Conservation (phyloP, 768 basidiomycete species). For the Tulasnella sp. region DNA sequence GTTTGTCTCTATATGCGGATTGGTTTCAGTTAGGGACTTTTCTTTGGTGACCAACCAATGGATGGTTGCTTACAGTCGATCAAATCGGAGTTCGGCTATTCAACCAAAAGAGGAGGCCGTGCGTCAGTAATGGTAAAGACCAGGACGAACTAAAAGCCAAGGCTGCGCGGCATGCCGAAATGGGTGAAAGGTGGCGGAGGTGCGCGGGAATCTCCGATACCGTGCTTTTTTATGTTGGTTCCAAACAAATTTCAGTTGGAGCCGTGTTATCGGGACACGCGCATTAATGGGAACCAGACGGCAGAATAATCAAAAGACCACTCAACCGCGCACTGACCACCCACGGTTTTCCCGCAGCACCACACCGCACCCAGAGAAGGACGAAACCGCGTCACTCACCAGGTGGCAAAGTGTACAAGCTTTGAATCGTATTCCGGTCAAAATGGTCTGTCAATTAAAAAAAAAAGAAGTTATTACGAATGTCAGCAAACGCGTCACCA, state of each 20-base stretch:
- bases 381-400: not conserved
- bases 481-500: not conserved
- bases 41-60: not conserved
- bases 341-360: not conserved
- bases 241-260: not conserved
- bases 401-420: not conserved
- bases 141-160: not conserved
- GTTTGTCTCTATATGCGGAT: slow-evolving; percentile 2
- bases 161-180: not conserved
- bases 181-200: not conserved
- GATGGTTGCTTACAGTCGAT: slow-evolving; percentile 1
- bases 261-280: not conserved
- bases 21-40: not conserved
- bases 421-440: not conserved
- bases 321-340: not conserved
- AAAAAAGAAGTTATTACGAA: too few relatives aligned
- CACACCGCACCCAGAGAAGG: not conserved
- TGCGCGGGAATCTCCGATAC: not conserved
- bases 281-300: too few relatives aligned
- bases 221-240: not conserved
- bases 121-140: not conserved
- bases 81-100: not conserved
- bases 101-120: not conserved
- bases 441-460: not conserved
- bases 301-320: not conserved